Conservation (phyloP, 352 stramenopile species). For the Pythium rhizo-oryzae region DNA sequence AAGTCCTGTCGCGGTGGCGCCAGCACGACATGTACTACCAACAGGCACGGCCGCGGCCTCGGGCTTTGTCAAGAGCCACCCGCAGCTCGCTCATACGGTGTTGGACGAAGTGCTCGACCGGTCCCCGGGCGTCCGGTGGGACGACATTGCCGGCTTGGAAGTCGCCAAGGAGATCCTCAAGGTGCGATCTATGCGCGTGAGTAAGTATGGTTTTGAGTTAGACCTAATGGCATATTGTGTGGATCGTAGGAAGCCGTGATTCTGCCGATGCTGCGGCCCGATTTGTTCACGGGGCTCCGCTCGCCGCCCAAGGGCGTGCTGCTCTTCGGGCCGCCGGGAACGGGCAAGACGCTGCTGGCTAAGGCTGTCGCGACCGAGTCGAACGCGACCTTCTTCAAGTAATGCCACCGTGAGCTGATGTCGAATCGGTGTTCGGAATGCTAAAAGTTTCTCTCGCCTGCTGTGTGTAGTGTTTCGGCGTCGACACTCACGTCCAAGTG, state of each 20-base stretch:
- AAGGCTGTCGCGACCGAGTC: conserved; percentile 85
- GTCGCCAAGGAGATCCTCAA: conserved; percentile 90
- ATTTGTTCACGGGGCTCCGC: conserved; percentile 82
- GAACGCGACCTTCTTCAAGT: conserved; percentile 86
- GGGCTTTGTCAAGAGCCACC: conserved; percentile 58
- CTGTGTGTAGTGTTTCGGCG: conserved; percentile 68
- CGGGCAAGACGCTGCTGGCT: conserved; percentile 82
- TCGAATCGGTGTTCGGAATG: background rate
- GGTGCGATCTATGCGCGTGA: conserved; percentile 34
- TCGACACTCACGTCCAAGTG: conserved; percentile 91
- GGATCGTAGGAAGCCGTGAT: conserved; percentile 81
- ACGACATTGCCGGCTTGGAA: conserved; percentile 80
- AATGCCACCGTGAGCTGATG: background rate
- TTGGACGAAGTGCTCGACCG: conserved; percentile 84
- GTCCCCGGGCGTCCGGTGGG: conserved; percentile 79
- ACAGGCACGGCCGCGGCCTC: conserved; percentile 3
- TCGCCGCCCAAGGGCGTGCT: conserved; percentile 72
- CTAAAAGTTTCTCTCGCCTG: background rate
- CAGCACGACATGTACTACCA: too few relatives aligned
- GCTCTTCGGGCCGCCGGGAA: conserved; percentile 83
- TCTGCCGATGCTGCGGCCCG: conserved; percentile 76
- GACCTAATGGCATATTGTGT: background rate
- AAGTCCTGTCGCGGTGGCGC: too few relatives aligned
- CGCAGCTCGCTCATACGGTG: conserved; percentile 71
- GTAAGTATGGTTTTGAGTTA: background rate